A percentile compares a stretch with the other conserved stretches of the same genome.
These are phyloP conservation scores for Rubus parviflorus DNA, from an alignment of 306 rosid genomes.

Conservation along the genomic window DNA sequence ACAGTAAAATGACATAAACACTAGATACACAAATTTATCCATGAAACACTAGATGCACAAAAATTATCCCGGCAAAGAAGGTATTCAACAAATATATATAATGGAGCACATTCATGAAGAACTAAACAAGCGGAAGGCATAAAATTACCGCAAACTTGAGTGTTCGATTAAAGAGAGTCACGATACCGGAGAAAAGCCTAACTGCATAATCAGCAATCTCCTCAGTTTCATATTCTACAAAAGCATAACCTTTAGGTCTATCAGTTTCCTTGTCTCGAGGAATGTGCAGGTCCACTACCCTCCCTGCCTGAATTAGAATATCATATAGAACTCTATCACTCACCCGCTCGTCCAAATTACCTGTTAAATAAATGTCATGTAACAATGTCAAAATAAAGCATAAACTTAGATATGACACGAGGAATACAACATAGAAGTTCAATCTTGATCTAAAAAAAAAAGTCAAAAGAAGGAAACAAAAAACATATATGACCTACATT, in stretches of 20 bases:
- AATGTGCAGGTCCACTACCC: constrained; percentile 76
- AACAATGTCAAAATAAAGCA: not conserved
- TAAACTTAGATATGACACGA: not conserved
- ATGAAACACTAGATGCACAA: not conserved
- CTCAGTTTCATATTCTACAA: constrained; percentile 82
- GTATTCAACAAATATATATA: not conserved
- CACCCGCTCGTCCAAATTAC: constrained; percentile 91
- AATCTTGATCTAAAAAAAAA: not conserved
- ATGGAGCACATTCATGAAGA: not conserved
- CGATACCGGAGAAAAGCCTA: constrained; percentile 86
- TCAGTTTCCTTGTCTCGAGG: constrained; percentile 86
- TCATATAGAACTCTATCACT: constrained; percentile 82
- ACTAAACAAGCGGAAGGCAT: not conserved
- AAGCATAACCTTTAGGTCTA: constrained; percentile 75
- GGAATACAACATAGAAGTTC: not conserved
- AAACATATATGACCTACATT: not conserved
- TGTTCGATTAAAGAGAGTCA: constrained; percentile 72
- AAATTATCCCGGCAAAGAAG: not conserved
- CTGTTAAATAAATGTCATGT: constrained; percentile 39
- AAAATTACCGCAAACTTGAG: constrained; percentile 79
- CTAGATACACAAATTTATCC: not conserved
- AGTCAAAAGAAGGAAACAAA: not conserved
- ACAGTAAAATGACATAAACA: not conserved
- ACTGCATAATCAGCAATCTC: constrained; percentile 90
- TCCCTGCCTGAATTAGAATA: constrained; percentile 85